These are phyloP conservation scores for Vitis amurensis DNA, from an alignment of 164 flowering plant species.

Conservation along the genomic window DNA sequence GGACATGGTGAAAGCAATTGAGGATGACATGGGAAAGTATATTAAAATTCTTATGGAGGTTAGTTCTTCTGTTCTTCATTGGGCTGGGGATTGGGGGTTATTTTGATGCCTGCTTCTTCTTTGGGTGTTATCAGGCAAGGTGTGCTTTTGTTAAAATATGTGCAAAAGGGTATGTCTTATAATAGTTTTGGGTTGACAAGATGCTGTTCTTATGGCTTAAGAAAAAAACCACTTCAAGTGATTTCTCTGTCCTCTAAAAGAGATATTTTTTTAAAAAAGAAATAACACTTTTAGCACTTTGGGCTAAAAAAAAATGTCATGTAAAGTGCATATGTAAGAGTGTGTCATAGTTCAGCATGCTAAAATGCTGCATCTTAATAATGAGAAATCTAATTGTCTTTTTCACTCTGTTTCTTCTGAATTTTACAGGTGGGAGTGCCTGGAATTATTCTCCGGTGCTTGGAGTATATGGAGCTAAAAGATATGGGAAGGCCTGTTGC, in stretches of 20 bases:
- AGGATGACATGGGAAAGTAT: conserved; percentile 73
- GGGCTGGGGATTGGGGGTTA: background rate
- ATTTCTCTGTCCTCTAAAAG: too few relatives aligned
- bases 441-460: conserved; percentile 57
- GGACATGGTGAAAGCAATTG: conserved; percentile 68
- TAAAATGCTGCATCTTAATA: background rate
- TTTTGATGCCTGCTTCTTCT: background rate
- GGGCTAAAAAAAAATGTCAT: background rate
- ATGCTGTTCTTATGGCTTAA: too few relatives aligned
- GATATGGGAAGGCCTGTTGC: conserved; percentile 82
- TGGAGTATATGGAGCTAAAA: conserved; percentile 67
- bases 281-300: background rate
- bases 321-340: background rate
- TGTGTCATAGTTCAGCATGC: background rate
- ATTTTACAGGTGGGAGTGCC: conserved; percentile 76
- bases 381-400: background rate
- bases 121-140: background rate
- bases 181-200: too few relatives aligned
- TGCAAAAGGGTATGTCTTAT: too few relatives aligned
- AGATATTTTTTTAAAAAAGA: too few relatives aligned
- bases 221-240: too few relatives aligned
- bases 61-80: conserved; percentile 8
- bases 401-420: conserved; percentile 19
- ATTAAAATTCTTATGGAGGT: conserved; percentile 82
- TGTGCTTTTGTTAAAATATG: too few relatives aligned